Base-by-base conservation (phyloP, 495 filamentous ascomycete genomes). In the Apodospora peruviana region DNA sequence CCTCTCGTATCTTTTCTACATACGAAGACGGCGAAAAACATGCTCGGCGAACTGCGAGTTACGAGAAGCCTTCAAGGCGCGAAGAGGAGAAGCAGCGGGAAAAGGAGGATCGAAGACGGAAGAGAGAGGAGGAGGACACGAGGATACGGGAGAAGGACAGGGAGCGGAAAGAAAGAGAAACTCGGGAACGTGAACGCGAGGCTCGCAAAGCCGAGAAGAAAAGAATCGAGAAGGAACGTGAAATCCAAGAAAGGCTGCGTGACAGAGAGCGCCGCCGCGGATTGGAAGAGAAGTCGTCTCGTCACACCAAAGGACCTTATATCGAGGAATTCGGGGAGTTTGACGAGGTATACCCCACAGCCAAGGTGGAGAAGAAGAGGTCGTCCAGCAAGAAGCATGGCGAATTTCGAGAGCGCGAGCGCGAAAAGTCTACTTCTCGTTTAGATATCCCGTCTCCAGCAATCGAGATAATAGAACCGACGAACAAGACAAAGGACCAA, bases 1-100 rank as follows among this genome's bases (percentile, higher is more conserved):
- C 45, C 41, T 58, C 45, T 20, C 58, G 50, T 43, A 47, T 27
- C 23, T 55, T 51, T 18, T 10, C 40, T 5, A 12, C 51, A 8
- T 69, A 56, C 40, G 66, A 74, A 12, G 68, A 68, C 8, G 47
- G 48, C 4, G 50, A 63, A 29, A 65, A 60, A 35, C 42, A 59
- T 18, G 62, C 69, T 22, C 63, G 70, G 18, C 71, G 71, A 25
- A 54, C 71, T 0, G 61, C 69, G 1, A 76, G 71, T 41, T 75
- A 73, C 54, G 71, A 74, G 49, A 74, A 70, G 51, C 60, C 68
- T 16, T 59, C 66, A 11, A 68, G 68, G 1, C 52, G 55, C 24
- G 53, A 64, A 0, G 60, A 66, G 14, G 70, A 73, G 11, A 66
- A 66, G 32, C n/a, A n/a, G n/a, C 65, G 66, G 10, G 62, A 65